These are phyloP conservation scores for Suhomyces terraborum DNA, from an alignment of 1,139 yeast genomes.

Conservation along the genomic window DNA sequence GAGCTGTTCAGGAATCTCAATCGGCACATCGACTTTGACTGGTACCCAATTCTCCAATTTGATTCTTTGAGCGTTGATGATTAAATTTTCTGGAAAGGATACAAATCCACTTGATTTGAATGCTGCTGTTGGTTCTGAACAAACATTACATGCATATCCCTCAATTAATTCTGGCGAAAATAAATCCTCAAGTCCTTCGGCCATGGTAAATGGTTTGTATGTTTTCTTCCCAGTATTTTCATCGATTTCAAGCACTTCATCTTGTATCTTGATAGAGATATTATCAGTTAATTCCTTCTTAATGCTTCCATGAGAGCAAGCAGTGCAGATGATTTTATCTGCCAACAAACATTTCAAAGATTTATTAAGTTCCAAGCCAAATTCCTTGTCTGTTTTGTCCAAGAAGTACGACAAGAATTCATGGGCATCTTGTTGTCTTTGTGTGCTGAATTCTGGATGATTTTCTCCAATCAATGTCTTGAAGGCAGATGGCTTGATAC, in stretches of 20 bases:
- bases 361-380: slow-evolving; percentile 45
- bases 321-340: slow-evolving; percentile 63
- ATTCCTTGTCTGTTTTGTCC: slow-evolving; percentile 62
- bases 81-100: slow-evolving; percentile 69
- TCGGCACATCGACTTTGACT: slow-evolving; percentile 73
- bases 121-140: slow-evolving; percentile 50
- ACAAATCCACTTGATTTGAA: slow-evolving; percentile 53
- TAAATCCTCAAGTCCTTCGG: slow-evolving; percentile 51
- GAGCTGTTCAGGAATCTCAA: slow-evolving; percentile 53
- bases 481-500: slow-evolving; percentile 75
- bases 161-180: slow-evolving; percentile 61
- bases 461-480: slow-evolving; percentile 74
- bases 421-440: slow-evolving; percentile 92
- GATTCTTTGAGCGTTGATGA: slow-evolving; percentile 77
- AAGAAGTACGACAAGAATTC: slow-evolving; percentile 76
- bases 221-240: slow-evolving; percentile 43
- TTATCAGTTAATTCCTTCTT: slow-evolving; percentile 64
- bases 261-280: slow-evolving; percentile 61
- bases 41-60: slow-evolving; percentile 91
- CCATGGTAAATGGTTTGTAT: slow-evolving; percentile 54
- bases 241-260: slow-evolving; percentile 38
- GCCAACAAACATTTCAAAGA: slow-evolving; percentile 65
- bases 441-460: slow-evolving; percentile 81
- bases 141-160: slow-evolving; percentile 63
- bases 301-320: slow-evolving; percentile 63